phyloP scores from a whole-genome alignment of 1,284 basidiomycete species.

The Cutaneotrichosporon cyanovorans region DNA sequence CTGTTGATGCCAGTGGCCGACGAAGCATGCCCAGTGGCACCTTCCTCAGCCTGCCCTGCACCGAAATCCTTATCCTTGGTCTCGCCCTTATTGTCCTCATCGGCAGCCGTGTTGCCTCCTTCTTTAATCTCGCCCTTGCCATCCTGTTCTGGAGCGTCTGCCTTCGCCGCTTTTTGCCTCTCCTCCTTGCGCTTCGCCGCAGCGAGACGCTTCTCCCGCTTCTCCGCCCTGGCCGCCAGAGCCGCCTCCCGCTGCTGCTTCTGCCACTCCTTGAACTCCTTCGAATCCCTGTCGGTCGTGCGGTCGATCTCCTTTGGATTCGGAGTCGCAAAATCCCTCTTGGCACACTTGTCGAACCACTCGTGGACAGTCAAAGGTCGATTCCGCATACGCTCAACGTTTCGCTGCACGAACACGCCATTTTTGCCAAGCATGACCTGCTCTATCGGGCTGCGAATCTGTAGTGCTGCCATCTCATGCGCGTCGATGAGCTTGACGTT shows the following conservation, averaged over 20 bases:
- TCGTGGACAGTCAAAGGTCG: conserved; percentile 67
- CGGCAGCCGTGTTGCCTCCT: too few relatives aligned
- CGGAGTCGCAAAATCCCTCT: conserved; percentile 29
- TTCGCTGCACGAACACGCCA: conserved; percentile 83
- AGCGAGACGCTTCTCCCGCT: conserved; percentile 39
- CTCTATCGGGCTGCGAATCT: conserved; percentile 76
- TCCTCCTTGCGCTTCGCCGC: conserved; percentile 22
- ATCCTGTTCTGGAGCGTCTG: too few relatives aligned
- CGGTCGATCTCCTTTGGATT: conserved; percentile 32
- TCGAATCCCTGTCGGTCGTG: conserved; percentile 29
- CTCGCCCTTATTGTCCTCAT: too few relatives aligned
- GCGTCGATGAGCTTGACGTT: conserved; percentile 61
- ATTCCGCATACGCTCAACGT: conserved; percentile 73
- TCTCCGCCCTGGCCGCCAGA: conserved; percentile 10
- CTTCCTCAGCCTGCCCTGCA: too few relatives aligned
- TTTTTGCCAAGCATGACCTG: conserved; percentile 79
- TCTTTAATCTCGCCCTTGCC: background rate
- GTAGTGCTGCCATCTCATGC: conserved; percentile 59
- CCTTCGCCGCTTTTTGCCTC: background rate
- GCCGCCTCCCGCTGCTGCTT: conserved; percentile 4
- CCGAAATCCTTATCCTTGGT: too few relatives aligned
- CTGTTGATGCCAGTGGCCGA: too few relatives aligned
- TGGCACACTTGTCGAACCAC: conserved; percentile 70
- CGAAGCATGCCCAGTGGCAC: too few relatives aligned
- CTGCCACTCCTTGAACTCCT: conserved; percentile 29